Evolutionary conservation across 805 yeast species (phyloP).

Genomic region (Pichia deserticola): DNA sequence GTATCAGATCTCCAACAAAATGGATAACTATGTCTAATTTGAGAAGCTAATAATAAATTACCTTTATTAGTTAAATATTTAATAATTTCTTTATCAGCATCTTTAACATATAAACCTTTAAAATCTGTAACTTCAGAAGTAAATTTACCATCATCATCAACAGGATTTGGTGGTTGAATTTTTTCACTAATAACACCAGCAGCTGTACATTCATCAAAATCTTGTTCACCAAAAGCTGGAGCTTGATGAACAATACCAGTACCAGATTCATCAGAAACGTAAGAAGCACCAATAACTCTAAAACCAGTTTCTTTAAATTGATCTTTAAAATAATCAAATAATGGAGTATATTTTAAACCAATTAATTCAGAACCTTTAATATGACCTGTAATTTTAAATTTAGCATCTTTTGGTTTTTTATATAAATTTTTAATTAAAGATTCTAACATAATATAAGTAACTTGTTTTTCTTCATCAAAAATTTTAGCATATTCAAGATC

Average conservation of each 20-base stretch:
- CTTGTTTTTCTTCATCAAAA: constrained; percentile 78
- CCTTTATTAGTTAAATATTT: constrained; percentile 75
- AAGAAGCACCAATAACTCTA: constrained; percentile 73
- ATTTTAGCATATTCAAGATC: constrained; percentile 87
- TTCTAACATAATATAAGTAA: constrained; percentile 79
- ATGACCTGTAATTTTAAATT: constrained; percentile 73
- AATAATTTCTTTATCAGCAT: constrained; percentile 88
- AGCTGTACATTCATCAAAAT: constrained; percentile 73
- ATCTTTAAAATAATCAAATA: constrained; percentile 74
- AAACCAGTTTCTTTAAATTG: constrained; percentile 71
- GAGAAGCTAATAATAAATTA: constrained; percentile 64
- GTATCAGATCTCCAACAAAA: constrained; percentile 99
- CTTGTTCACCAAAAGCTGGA: constrained; percentile 99
- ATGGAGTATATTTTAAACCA: constrained; percentile 76
- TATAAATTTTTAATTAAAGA: constrained; percentile 73
- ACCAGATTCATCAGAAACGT: constrained; percentile 92
- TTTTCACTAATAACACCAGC: constrained; percentile 69
- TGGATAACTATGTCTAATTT: constrained; percentile 93
- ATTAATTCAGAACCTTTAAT: constrained; percentile 72
- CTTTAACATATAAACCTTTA: constrained; percentile 84
- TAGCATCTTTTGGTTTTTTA: constrained; percentile 91
- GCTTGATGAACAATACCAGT: constrained; percentile 98
- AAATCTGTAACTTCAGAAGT: constrained; percentile 67
- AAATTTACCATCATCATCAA: constrained; percentile 88
- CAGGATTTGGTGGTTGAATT: constrained; percentile 80